These are phyloP conservation scores for Boletus rubroflammeus DNA, from an alignment of 768 basidiomycete genomes.

Conservation along the genomic window DNA sequence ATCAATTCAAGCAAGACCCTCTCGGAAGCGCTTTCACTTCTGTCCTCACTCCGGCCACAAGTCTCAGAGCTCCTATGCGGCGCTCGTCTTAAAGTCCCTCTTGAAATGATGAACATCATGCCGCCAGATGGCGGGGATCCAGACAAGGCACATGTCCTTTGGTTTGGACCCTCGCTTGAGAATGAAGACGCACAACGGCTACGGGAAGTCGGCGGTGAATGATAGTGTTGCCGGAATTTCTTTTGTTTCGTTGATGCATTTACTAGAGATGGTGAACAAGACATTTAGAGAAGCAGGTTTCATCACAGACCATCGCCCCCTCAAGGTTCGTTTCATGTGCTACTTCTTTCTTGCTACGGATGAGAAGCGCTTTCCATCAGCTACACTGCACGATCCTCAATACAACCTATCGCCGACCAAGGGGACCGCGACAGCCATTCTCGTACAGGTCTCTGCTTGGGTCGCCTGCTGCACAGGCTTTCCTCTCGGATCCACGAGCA, in stretches of 20 bases:
- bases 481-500: background rate
- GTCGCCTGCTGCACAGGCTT: conserved; percentile 22
- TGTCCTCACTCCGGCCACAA: conserved; percentile 34
- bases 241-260: conserved; percentile 5
- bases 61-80: conserved; percentile 41
- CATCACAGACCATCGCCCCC: conserved; percentile 43
- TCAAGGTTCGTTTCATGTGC: conserved; percentile 39
- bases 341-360: background rate
- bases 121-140: conserved; percentile 34
- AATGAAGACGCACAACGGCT: conserved; percentile 31
- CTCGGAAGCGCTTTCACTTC: conserved; percentile 40
- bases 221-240: too few species aligned
- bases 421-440: conserved; percentile 37
- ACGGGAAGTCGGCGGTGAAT: conserved; percentile 35
- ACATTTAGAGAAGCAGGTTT: conserved; percentile 42
- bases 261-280: conserved; percentile 39
- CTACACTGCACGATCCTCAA: conserved; percentile 53
- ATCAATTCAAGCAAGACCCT: conserved; percentile 30
- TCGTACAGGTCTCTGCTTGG: conserved; percentile 37
- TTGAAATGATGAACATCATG: conserved; percentile 52
- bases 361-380: conserved; percentile 21
- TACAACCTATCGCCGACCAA: conserved; percentile 40
- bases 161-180: conserved; percentile 45
- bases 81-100: conserved; percentile 34
- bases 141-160: conserved; percentile 52